Base-by-base conservation (phyloP, 495 filamentous ascomycete genomes). In the Aspergillus mulundensis region DNA sequence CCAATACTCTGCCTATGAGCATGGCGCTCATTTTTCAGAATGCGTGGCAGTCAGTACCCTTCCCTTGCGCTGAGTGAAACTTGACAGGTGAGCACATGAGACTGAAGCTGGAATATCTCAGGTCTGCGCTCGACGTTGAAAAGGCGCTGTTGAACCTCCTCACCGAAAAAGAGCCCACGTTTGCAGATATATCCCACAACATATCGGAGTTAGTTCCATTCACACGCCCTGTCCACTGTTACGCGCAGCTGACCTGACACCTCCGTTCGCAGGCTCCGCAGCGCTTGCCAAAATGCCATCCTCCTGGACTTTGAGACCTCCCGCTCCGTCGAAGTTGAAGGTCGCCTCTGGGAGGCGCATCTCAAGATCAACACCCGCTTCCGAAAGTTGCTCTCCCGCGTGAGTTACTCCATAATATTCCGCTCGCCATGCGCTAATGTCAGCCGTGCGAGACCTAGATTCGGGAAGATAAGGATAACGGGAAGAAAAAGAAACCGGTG, bases 301-400 rank as follows among this genome's bases (percentile, higher is more conserved):
- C 85, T 91, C 62, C 65, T 77, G 63, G 87, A 95, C 66, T 84
- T 91, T 62, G 81, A 87, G 55, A 81, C 83, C 69, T 87, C 89
- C 18, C 73, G 77, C 41, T 68, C 76, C 49, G 74, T 79, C 40
- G 74, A 83, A 54, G 80, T 87, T 28, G 91, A 96, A 68, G 64
- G 70, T 38, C 77, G 75, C 49, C 80, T 97, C 21, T 97, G 93
- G 93, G 79, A 85, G 55, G 80, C 82, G 21, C 93, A 96, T 67
- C 75, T 79, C 58, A 81, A 83, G 56, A 82, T 95, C 58, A 94
- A 95, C 65, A 81, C 72, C 61, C 79, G 82, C 58, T 96, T 90
- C 70, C 82, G 87, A 60, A 88, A 85, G 65, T 72, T 75, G 57
- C 70, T 86, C 41, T 70, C 71, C 50, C 66, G 73, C 48, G 81